Evolutionary conservation across 1,284 basidiomycete species (phyloP).

Genomic region (Papiliotrema flavescens): DNA sequence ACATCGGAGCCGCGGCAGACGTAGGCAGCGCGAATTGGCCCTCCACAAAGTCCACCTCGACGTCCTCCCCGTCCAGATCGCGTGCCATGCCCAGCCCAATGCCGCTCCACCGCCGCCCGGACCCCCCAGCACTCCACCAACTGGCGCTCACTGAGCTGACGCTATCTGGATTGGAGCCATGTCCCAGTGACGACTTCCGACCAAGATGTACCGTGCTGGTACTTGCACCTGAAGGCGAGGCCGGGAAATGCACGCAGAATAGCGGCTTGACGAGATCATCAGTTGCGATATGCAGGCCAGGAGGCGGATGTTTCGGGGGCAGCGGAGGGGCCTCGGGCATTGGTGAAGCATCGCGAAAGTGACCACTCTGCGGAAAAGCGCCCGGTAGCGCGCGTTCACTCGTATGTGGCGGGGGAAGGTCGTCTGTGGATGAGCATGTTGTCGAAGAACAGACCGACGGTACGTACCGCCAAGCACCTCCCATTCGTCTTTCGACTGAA

Average conservation of each 20-base stretch:
- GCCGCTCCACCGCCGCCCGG: constrained; percentile 1
- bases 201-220: constrained; percentile 20
- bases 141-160: constrained; percentile 10
- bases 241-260: constrained; percentile 24
- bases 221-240: constrained; percentile 8
- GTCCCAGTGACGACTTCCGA: constrained; percentile 14
- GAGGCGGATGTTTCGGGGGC: not conserved
- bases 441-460: not conserved
- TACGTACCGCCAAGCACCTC: constrained; percentile 32
- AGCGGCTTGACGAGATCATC: constrained; percentile 23
- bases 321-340: constrained; percentile 1
- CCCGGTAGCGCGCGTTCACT: constrained; percentile 23
- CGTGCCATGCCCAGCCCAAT: not conserved
- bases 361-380: constrained; percentile 31
- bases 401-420: constrained; percentile 6
- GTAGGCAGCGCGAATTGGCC: constrained; percentile 2
- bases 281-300: not conserved
- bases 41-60: constrained; percentile 2
- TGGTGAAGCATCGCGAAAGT: constrained; percentile 2
- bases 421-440: not conserved
- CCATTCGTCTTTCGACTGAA: constrained; percentile 23
- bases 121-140: constrained; percentile 17
- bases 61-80: not conserved
- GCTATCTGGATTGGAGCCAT: constrained; percentile 6
- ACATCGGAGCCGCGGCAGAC: not conserved